Conservation (phyloP, 208 protist species). For the Crithidia acanthocephali region DNA sequence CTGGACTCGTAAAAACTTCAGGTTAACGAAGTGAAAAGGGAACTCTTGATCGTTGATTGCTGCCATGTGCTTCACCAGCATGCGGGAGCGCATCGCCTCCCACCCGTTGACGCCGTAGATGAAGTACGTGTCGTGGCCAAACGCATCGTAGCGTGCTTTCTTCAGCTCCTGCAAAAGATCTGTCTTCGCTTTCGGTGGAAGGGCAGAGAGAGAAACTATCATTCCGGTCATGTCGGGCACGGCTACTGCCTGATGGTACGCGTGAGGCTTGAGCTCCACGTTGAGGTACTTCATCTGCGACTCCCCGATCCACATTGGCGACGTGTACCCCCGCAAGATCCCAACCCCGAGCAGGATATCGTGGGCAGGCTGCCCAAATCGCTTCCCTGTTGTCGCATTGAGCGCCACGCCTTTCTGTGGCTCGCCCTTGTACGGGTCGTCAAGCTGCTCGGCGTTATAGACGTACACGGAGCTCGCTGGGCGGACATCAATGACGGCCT, state of each 20-base stretch:
- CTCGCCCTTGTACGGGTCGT: conserved; percentile 89
- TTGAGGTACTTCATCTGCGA: conserved; percentile 87
- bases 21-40: conserved; percentile 90
- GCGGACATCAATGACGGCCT: conserved; percentile 78
- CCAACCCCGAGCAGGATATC: conserved; percentile 86
- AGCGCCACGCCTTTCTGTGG: conserved; percentile 81
- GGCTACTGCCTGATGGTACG: conserved; percentile 49
- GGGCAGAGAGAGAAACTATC: conserved; percentile 68
- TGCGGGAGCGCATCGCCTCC: conserved; percentile 81
- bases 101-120: conserved; percentile 88
- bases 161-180: conserved; percentile 67
- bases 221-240: conserved; percentile 85
- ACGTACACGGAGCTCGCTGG: conserved; percentile 75
- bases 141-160: conserved; percentile 57
- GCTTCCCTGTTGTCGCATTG: conserved; percentile 85
- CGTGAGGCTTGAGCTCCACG: conserved; percentile 50
- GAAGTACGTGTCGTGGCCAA: conserved; percentile 78
- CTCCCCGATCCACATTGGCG: conserved; percentile 87
- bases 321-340: conserved; percentile 87
- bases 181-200: conserved; percentile 44
- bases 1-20: conserved; percentile 67
- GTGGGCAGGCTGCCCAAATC: conserved; percentile 87
- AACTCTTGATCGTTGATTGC: conserved; percentile 72
- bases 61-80: conserved; percentile 86
- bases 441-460: conserved; percentile 86